Evolutionary conservation across 2,329 filamentous ascomycete genomes (phyloP).

Genomic region (Cladosporium sp.): DNA sequence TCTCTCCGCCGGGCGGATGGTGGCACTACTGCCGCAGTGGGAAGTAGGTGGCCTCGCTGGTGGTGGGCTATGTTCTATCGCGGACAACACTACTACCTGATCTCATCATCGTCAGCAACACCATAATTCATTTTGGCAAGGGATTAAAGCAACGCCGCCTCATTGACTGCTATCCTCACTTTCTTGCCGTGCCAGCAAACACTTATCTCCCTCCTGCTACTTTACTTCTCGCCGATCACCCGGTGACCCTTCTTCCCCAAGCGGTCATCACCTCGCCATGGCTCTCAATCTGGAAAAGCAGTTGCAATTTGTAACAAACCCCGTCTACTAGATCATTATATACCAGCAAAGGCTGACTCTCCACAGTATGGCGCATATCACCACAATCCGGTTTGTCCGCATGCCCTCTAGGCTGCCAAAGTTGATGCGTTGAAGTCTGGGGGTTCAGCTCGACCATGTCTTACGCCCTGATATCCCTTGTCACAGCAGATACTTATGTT

Average conservation of each 20-base stretch:
- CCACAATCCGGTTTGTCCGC: slow-evolving; percentile 56
- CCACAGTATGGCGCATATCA: slow-evolving; percentile 78
- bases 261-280: slow-evolving; percentile 29
- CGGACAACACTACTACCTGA: background rate
- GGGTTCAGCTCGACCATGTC: background rate
- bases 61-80: too few species aligned
- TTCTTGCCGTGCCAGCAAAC: background rate
- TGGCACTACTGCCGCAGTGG: too few species aligned
- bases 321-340: slow-evolving; percentile 14
- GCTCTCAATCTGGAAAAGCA: slow-evolving; percentile 74
- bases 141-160: background rate
- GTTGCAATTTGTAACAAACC: slow-evolving; percentile 66
- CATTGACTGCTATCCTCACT: background rate
- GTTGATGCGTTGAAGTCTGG: slow-evolving; percentile 7
- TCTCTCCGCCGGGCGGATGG: too few species aligned
- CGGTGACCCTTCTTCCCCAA: too few species aligned
- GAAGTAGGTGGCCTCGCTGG: too few species aligned
- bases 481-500: background rate
- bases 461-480: too few species aligned
- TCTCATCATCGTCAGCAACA: slow-evolving; percentile 3
- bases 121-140: background rate
- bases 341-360: slow-evolving; percentile 11
- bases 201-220: background rate
- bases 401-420: slow-evolving; percentile 4
- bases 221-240: too few species aligned